Evolutionary conservation across 306 rosid genomes (phyloP).

Genomic region (Prunus armeniaca): DNA sequence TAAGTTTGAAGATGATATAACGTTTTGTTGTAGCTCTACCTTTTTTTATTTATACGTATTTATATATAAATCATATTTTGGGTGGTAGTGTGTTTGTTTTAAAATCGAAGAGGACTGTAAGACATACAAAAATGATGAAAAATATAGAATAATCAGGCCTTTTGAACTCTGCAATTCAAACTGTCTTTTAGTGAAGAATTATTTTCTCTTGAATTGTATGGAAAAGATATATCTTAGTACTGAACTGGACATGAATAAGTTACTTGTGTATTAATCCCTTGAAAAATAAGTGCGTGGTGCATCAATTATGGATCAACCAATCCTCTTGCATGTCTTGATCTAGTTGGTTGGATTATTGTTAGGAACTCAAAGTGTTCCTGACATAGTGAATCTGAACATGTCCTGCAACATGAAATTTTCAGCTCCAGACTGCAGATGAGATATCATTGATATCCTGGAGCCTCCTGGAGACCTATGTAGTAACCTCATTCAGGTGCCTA

Average conservation of each 20-base stretch:
- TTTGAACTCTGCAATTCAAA: not conserved
- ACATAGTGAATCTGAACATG: conserved; percentile 16
- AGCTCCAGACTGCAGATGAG: conserved; percentile 23
- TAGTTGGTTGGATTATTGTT: conserved; percentile 16
- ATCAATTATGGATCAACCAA: conserved; percentile 9
- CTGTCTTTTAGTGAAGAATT: not conserved
- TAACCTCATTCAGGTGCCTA: conserved; percentile 25
- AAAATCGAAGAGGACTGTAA: not conserved
- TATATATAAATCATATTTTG: not conserved
- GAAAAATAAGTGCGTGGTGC: not conserved
- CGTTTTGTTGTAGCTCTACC: not conserved
- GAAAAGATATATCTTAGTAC: not conserved
- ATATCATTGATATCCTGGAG: conserved; percentile 23
- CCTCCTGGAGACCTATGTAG: conserved; percentile 18
- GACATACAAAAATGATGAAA: not conserved
- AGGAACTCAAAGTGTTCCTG: conserved; percentile 21
- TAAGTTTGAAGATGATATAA: not conserved
- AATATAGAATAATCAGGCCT: not conserved
- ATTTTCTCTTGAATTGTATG: not conserved
- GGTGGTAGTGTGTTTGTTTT: not conserved
- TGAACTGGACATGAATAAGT: conserved; percentile 1
- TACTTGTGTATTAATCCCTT: conserved; percentile 2
- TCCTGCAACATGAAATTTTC: conserved; percentile 15
- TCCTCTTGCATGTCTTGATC: not conserved
- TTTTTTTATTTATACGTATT: not conserved